A percentile compares a stretch with the other conserved stretches of the same genome.
phyloP scores from a whole-genome alignment of 2,329 filamentous ascomycete genomes.

The Pseudopyricularia cyperi region DNA sequence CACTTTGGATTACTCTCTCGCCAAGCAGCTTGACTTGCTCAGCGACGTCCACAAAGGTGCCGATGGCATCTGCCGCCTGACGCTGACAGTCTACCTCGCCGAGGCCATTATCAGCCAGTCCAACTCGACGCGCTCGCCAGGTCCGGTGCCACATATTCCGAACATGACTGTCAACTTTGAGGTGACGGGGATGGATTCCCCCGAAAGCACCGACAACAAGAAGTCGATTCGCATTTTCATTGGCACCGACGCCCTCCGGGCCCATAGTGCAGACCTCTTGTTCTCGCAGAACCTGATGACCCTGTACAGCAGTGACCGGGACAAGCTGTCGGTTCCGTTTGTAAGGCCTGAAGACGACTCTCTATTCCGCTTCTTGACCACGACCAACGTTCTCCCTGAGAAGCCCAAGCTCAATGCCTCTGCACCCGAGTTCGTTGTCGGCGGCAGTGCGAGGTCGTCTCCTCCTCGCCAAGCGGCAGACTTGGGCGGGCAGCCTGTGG shows the following conservation, averaged over 20 bases:
- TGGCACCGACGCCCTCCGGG: constrained; percentile 74
- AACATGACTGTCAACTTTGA: constrained; percentile 70
- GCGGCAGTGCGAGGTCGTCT: constrained; percentile 10
- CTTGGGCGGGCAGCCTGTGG: neutral
- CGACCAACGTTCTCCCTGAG: constrained; percentile 39
- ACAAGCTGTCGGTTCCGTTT: constrained; percentile 80
- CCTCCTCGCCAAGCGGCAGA: constrained; percentile 4
- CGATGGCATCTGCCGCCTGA: constrained; percentile 55
- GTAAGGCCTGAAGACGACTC: constrained; percentile 82
- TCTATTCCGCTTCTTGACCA: constrained; percentile 65
- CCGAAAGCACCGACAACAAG: constrained; percentile 32
- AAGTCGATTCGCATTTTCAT: constrained; percentile 74
- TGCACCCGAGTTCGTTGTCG: constrained; percentile 30
- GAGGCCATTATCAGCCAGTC: constrained; percentile 75
- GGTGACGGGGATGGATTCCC: constrained; percentile 46
- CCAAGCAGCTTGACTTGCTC: constrained; percentile 60
- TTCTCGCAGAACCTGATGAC: constrained; percentile 87
- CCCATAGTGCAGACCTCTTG: constrained; percentile 79
- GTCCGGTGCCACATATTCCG: constrained; percentile 67
- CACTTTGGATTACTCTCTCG: constrained; percentile 60
- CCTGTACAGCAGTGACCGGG: constrained; percentile 73
- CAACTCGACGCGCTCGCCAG: constrained; percentile 57
- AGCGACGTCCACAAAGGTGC: constrained; percentile 53
- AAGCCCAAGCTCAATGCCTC: constrained; percentile 44
- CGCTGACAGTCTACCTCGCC: constrained; percentile 74